Evolutionary conservation across 345 rosid species (phyloP), one percentile per base, ranked within the genome.

Genomic region (Salix exigua): DNA sequence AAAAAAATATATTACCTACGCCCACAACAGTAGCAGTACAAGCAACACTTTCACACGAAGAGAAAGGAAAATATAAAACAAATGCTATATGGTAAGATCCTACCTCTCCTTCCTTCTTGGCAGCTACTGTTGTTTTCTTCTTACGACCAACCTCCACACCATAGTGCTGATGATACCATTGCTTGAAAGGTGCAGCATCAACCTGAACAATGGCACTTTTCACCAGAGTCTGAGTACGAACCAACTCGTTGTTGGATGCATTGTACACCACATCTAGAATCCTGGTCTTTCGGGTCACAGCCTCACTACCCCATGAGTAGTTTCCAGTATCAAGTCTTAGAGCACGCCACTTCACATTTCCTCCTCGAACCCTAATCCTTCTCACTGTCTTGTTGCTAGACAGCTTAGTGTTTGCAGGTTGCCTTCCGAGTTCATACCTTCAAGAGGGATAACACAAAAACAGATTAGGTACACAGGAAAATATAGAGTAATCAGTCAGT

Each of bases 31-130:
- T 55, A 55, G 62, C 26, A 58, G 10, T 23, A 35, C 69, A 66
- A 33, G 16, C 38, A 25, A 2, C 67, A 33, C 12, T 72, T 55
- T 6, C 12, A 13, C 46, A 42, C 53, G 2, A n/a, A 11, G 8
- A 3, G 37, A 48, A 30, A 42, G 1, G 42, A 60, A 2, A 16
- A 23, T 66, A 18, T 3, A 7, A 19, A 26, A 28, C 10, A n/a
- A 1, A 25, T 10, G 12, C 23, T 3, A 9, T 3, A 25, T 12
- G 30, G 4, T 40, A 18, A 7, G n/a, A 21, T 72, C 8, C 51
- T 66, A 80, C 83, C 83, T 80, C 83, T 71, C 79, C 83, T 44
- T 80, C 83, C 73, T 80, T 80, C 65, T 80, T 80, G 40, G 79
- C 33, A 72, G 33, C 48, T 31, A 40, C 40, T 7, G 71, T 21